Evolutionary conservation across 768 basidiomycete species (phyloP), one percentile per base, ranked within the genome.

Genomic region (Leucocoprinus birnbaumii): DNA sequence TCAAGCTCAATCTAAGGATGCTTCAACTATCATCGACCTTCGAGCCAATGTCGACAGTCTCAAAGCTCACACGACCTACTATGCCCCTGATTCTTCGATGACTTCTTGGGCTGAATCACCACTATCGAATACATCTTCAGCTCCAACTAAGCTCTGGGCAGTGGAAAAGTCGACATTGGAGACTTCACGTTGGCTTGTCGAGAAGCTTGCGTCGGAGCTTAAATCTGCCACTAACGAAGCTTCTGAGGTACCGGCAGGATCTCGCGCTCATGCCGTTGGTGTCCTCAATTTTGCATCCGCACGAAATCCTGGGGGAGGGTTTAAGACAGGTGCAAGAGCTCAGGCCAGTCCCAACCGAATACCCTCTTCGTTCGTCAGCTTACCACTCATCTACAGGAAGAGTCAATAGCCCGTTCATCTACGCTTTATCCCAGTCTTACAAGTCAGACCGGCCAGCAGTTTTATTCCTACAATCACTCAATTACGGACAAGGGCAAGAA

Each of bases 231-330:
- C 18, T 38, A 13, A 18, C n/a, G 25, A 26, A 6, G 19, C 44
- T 34, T 31, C 48, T 16, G 24, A 16, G 26, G 26, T 24, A 27
- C 7, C 42, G 41, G 38, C 41, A 35, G 35, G 22, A 46, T 7
- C 9, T 1, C 46, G 24, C 19, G 53, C 56, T 19, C 50, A 47
- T 16, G 58, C 45, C 47, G 66, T 86, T 22, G 87, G 85, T n/a
- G 69, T 89, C 24, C 80, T 90, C 16, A 89, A 83, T 62, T 89
- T 89, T 61, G 87, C 87, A 1, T 85, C 84, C 1, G 86, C 87
- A 10, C 84, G 74, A 50, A 79, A 80, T 21, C 83, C 85, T 2
- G 86, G 87, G 2, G 86, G 87, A 4, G 87, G 87, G 2, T 89
- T 89, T 65, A 71, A 80, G 49, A 70, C 60, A 38, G 87, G 87